These are phyloP conservation scores for Nannochloropsis granulata DNA, from an alignment of 108 stramenopile genomes.

Conservation along the genomic window DNA sequence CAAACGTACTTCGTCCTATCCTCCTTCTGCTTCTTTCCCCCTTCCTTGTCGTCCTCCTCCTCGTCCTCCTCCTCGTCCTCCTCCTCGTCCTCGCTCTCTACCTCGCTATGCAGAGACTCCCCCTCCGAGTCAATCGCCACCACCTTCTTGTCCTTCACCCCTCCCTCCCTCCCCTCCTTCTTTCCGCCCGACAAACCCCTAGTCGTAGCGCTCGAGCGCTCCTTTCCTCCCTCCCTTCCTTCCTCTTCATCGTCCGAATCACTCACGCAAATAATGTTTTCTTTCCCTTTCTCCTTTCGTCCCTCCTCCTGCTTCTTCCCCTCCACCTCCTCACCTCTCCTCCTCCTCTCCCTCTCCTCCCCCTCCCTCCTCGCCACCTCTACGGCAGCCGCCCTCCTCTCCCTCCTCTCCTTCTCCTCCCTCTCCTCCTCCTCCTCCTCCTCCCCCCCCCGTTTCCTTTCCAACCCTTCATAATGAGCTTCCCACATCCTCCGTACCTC, in stretches of 20 bases:
- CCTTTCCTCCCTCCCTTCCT: neutral
- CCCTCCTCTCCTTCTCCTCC: neutral
- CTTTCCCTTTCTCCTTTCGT: neutral
- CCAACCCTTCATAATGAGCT: slow-evolving; percentile 16
- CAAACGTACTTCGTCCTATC: too few relatives aligned
- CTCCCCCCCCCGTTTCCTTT: neutral
- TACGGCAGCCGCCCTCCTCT: neutral
- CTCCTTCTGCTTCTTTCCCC: neutral
- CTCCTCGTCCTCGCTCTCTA: neutral
- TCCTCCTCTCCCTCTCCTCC: neutral
- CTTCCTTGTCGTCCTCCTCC: neutral
- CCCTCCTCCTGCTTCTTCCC: neutral
- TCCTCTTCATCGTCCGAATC: neutral
- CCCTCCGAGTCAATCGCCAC: neutral
- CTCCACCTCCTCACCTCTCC: neutral
- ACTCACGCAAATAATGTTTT: neutral
- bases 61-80: neutral
- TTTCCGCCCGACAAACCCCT: neutral
- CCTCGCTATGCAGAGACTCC: neutral
- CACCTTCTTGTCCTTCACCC: neutral
- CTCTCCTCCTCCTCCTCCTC: neutral
- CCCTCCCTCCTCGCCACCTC: neutral
- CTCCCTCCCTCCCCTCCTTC: neutral
- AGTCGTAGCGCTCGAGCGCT: neutral
- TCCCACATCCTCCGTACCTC: slow-evolving; percentile 18